Evolutionary conservation across 208 protist species (phyloP).

Genomic region (Acanthamoeba healyi): DNA sequence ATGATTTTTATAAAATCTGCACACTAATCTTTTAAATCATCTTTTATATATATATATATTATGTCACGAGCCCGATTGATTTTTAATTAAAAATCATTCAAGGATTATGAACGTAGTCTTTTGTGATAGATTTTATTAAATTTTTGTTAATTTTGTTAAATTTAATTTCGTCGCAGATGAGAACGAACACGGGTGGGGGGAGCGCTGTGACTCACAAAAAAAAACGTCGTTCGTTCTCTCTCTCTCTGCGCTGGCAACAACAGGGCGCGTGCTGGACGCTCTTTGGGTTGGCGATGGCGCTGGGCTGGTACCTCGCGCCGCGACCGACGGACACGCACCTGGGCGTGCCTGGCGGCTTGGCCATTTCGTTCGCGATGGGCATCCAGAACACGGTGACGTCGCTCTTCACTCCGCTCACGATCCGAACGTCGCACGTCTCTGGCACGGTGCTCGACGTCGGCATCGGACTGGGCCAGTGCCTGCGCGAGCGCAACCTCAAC

Average conservation of each 20-base stretch:
- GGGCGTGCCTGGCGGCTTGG: background rate
- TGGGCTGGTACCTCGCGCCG: conserved; percentile 46
- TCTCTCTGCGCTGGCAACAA: background rate
- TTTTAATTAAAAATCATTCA: too few species aligned
- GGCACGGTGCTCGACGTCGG: conserved; percentile 15
- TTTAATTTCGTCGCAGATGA: too few species aligned
- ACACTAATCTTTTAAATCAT: too few species aligned
- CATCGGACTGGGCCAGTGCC: conserved; percentile 30
- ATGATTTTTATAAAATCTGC: background rate
- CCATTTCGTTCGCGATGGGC: conserved; percentile 36
- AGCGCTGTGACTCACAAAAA: too few species aligned
- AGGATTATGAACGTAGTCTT: too few species aligned
- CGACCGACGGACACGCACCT: background rate
- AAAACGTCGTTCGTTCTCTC: background rate
- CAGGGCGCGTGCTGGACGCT: conserved; percentile 34
- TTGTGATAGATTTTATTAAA: too few species aligned
- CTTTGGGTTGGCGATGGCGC: background rate
- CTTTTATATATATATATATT: too few species aligned
- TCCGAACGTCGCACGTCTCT: conserved; percentile 31
- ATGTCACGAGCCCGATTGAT: too few species aligned
- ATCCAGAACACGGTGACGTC: conserved; percentile 37
- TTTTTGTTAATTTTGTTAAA: too few species aligned
- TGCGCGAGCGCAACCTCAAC: conserved; percentile 23
- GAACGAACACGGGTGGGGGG: too few species aligned
- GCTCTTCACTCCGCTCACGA: conserved; percentile 31